phyloP scores from a whole-genome alignment of 192 early-diverging fungal genomes.

The Gaertneriomyces semiglobifer region DNA sequence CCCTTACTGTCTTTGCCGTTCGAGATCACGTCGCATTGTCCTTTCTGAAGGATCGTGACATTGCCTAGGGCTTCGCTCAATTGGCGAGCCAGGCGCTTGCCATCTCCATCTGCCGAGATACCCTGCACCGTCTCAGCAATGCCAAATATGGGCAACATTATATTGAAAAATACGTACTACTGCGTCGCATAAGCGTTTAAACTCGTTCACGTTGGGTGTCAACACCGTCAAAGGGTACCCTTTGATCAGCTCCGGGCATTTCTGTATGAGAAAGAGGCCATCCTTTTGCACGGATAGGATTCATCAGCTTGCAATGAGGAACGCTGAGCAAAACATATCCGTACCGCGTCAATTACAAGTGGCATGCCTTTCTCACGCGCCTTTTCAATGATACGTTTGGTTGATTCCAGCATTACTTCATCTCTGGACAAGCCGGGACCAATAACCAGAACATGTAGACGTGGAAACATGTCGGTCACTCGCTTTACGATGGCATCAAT shows the following conservation, averaged over 20 bases:
- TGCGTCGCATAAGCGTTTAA: conserved; percentile 66
- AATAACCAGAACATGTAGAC: conserved; percentile 80
- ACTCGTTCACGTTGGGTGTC: conserved; percentile 89
- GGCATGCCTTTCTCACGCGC: conserved; percentile 60
- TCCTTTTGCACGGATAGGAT: conserved; percentile 50
- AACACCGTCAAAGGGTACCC: conserved; percentile 73
- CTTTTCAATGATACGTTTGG: conserved; percentile 63
- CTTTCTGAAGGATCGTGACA: conserved; percentile 80
- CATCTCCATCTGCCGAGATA: conserved; percentile 25
- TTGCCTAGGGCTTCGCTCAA: conserved; percentile 70
- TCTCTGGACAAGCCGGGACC: conserved; percentile 91
- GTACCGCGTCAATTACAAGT: conserved; percentile 88
- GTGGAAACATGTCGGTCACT: conserved; percentile 50
- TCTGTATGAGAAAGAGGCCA: conserved; percentile 72
- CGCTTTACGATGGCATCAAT: conserved; percentile 34
- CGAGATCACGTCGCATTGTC: conserved; percentile 68
- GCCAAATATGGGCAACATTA: not conserved
- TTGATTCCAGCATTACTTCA: conserved; percentile 59
- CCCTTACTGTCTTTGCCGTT: conserved; percentile 61
- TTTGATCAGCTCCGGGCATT: conserved; percentile 64
- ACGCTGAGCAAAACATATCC: conserved; percentile 6
- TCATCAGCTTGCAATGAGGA: not conserved
- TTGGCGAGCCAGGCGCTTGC: conserved; percentile 38
- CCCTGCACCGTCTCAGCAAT: not conserved
- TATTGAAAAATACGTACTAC: conserved; percentile 20